Conservation (phyloP, 176 grass and related monocot genomes). For the Olyra latifolia region DNA sequence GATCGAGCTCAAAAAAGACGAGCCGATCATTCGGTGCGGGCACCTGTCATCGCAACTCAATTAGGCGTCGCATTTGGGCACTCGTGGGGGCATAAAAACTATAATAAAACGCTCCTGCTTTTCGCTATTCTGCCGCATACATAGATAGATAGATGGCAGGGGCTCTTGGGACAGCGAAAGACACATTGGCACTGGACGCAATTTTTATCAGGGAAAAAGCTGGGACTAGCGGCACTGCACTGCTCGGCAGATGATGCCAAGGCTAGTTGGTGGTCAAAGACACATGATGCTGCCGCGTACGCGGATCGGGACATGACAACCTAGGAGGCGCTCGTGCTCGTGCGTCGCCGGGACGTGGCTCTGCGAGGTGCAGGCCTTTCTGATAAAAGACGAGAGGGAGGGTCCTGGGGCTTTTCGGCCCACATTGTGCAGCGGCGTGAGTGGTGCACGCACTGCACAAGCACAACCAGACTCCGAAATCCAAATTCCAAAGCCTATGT, state of each 20-base stretch:
- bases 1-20: neutral
- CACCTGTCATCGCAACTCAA: slow-evolving; percentile 13
- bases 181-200: neutral
- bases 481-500: neutral
- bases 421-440: slow-evolving; percentile 26
- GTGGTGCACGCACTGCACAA: slow-evolving; percentile 25
- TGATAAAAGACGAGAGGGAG: neutral
- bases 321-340: slow-evolving; percentile 13
- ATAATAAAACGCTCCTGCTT: slow-evolving; percentile 12
- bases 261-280: slow-evolving; percentile 23
- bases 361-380: slow-evolving; percentile 20
- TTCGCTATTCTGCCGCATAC: slow-evolving; percentile 27
- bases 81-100: slow-evolving; percentile 18
- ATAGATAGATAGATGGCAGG: slow-evolving; percentile 15
- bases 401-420: neutral
- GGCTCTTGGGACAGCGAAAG: slow-evolving; percentile 39
- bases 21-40: slow-evolving; percentile 9
- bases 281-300: neutral
- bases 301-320: slow-evolving; percentile 15
- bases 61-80: slow-evolving; percentile 8
- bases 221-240: neutral
- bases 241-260: slow-evolving; percentile 8
- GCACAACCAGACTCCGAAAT: slow-evolving; percentile 6
- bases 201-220: neutral
- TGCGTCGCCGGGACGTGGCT: slow-evolving; percentile 19